Evolutionary conservation across 176 grass and related monocot species (phyloP).

Genomic region (Triticum dicoccoides): DNA sequence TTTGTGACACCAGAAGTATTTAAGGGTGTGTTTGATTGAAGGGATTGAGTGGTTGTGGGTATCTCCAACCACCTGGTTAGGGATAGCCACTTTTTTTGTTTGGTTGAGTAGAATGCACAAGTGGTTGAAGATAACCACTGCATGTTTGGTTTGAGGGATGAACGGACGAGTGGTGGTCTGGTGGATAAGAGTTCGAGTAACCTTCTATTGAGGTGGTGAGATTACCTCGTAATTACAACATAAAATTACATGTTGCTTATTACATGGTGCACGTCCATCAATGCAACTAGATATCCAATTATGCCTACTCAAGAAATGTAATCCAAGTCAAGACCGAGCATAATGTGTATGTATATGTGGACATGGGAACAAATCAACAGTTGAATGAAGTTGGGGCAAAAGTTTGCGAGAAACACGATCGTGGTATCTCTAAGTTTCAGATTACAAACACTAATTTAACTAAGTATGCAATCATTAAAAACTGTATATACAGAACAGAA

Average conservation of each 20-base stretch:
- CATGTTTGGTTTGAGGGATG: too few relatives aligned
- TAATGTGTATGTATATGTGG: slow-evolving; percentile 46
- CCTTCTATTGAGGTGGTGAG: too few relatives aligned
- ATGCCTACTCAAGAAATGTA: slow-evolving; percentile 25
- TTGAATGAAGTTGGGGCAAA: background rate
- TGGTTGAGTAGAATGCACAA: too few relatives aligned
- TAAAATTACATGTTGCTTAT: too few relatives aligned
- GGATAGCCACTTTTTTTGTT: too few relatives aligned
- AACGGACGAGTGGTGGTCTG: too few relatives aligned
- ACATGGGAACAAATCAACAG: slow-evolving; percentile 15
- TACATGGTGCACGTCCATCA: background rate
- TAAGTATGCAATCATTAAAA: background rate
- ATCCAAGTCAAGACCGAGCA: slow-evolving; percentile 10
- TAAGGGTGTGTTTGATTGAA: background rate
- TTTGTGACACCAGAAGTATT: background rate
- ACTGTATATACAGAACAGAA: background rate
- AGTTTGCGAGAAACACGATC: background rate
- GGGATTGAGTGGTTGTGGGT: too few relatives aligned
- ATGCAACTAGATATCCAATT: slow-evolving; percentile 21
- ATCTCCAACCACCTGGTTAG: too few relatives aligned
- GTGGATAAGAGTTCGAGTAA: too few relatives aligned
- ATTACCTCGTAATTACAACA: too few relatives aligned
- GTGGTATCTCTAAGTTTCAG: background rate
- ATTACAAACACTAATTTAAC: background rate
- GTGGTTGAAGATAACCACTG: too few relatives aligned